Base-by-base conservation (phyloP, 345 rosid genomes). In the Syzygium grande region DNA sequence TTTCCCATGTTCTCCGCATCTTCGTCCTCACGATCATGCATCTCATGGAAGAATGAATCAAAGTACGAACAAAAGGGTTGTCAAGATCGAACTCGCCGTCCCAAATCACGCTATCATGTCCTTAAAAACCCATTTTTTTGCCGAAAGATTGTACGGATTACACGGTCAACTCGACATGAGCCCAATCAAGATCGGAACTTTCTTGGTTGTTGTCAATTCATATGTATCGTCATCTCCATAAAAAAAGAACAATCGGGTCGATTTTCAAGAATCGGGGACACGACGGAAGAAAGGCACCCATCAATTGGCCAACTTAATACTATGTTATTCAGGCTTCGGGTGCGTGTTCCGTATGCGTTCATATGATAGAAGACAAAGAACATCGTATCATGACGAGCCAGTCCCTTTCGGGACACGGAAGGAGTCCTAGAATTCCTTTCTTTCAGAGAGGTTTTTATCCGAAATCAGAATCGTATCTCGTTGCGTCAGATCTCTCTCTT, bases 301-400 rank as follows among this genome's bases (percentile, higher is more conserved):
- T n/a, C 34, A 3, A n/a, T 61, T 13, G 73, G 73, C 29, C 5
- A 12, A 61, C 68, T 61, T n/a, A 61, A 27, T 11, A 29, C 16
- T 59, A 43, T 13, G 3, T 11, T 59, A 25, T 59, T 59, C 0
- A 3, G 11, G 4, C 14, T 11, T 25, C 1, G 65, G 13, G 3
- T 25, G 65, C 65, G 19, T 58, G 29, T 25, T 13, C 29, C 1
- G 6, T 6, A 12, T 5, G 15, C 29, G 6, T 11, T 29, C 7
- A 6, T 14, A 12, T 61, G 0, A 3, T 6, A 6, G 17, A 27
- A 61, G 34, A 27, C 2, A 43, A 1, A 6, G 30, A 11, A 59
- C 68, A 1, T 27, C 68, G 15, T 61, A n/a, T 8, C 17, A 5
- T 0, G 0, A n/a, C 0, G 0, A 3, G 46, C 46, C 46, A 43